Evolutionary conservation across 2,329 filamentous ascomycete species (phyloP), one percentile per base, ranked within the genome.

Genomic region (Dactylella cylindrospora): DNA sequence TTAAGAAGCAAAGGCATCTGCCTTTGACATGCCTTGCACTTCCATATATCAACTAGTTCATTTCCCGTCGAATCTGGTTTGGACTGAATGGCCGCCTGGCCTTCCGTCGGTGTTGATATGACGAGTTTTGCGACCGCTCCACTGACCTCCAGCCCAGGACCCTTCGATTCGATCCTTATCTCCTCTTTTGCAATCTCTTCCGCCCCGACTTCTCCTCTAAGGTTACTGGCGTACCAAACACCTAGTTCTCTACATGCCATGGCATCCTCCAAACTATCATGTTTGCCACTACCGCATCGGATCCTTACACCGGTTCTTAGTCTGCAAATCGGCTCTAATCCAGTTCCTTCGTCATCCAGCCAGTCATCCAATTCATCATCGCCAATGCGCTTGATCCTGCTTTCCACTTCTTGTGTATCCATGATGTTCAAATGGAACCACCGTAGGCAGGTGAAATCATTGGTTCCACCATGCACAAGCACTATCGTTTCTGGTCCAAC

Each of bases 401-500:
- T 53, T 23, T 61, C 64, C 17, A 57, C 52, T 29, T 73, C 38
- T 28, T 72, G 67, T 0, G 78, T 78, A 66, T 81, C 78, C 13
- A 80, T 70, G 0, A 80, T 68, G 0, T 64, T 52, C 0, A 50
- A 47, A 64, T 80, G 78, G 9, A 77, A 74, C 76, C 76, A 78
- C n/a, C 77, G 71, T 61, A 81, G 67, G 0, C 73, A 70, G 0
- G 67, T 66, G 13, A 80, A 66, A 60, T 80, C 78, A 28, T 72
- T 71, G 7, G 73, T 66, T 0, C 72, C 74, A 0, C 71, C 72
- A 46, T 81, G 79, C 0, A 75, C 74, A 2, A 81, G 70, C 5
- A 81, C 71, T 6, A 80, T 70, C 0, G 79, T 81, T 0, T 74
- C 66, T 0, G 73, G 73, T 0, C 74, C 73, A 3, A 80, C 72